Conservation (phyloP, 1,139 yeast species). For the Geotrichum cucujoidarum region DNA sequence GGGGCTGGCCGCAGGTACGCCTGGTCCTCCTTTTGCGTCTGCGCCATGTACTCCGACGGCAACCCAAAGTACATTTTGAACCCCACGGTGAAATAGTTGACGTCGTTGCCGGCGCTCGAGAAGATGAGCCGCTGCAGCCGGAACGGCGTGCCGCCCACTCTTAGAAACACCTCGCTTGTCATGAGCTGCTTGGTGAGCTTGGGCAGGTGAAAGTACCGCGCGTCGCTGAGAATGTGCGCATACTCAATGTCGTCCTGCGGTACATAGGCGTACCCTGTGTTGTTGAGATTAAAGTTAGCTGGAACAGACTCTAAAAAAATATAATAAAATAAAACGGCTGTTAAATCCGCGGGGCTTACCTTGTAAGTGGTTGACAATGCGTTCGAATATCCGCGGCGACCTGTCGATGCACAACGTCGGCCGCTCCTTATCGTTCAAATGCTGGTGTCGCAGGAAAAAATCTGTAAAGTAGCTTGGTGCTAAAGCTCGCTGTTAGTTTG, state of each 20-base stretch:
- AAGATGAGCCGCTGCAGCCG: slow-evolving; percentile 55
- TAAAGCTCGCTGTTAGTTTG: background rate
- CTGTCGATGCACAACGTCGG: slow-evolving; percentile 68
- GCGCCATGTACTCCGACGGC: background rate
- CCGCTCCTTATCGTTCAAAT: slow-evolving; percentile 26
- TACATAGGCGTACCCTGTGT: slow-evolving; percentile 48
- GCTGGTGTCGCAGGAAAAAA: slow-evolving; percentile 36
- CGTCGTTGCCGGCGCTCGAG: slow-evolving; percentile 57
- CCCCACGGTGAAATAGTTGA: slow-evolving; percentile 70
- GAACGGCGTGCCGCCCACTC: slow-evolving; percentile 59
- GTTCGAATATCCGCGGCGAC: slow-evolving; percentile 63
- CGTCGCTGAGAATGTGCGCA: slow-evolving; percentile 64
- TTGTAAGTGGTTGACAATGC: slow-evolving; percentile 67
- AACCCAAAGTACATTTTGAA: slow-evolving; percentile 45
- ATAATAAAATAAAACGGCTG: no score
- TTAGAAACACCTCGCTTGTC: slow-evolving; percentile 53
- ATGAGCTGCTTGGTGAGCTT: slow-evolving; percentile 49
- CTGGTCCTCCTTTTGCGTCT: background rate
- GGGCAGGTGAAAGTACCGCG: slow-evolving; percentile 64
- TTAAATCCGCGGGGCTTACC: no score
- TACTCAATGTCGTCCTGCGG: slow-evolving; percentile 56
- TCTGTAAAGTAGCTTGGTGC: slow-evolving; percentile 48
- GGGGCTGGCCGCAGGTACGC: slow-evolving; percentile 63
- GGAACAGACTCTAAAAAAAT: no score
- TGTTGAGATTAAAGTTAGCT: no score